These are phyloP conservation scores for Hanseniaspora pseudoguilliermondii DNA, from an alignment of 805 yeast genomes.

Conservation along the genomic window DNA sequence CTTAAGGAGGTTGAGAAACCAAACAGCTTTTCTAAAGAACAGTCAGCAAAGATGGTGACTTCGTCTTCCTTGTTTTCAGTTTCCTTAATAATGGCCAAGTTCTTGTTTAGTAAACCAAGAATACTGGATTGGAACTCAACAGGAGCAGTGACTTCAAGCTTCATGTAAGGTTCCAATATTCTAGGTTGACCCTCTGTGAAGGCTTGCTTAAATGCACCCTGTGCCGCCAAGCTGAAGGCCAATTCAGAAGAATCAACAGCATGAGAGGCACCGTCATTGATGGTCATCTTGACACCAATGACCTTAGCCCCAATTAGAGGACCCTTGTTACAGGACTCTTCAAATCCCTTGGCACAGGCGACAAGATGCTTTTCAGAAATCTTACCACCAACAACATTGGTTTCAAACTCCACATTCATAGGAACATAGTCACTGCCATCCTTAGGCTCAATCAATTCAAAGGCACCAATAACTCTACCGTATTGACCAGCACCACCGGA, in stretches of 20 bases:
- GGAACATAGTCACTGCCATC: slow-evolving; percentile 13
- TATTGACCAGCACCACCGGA: slow-evolving; percentile 99
- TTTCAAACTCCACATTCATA: slow-evolving; percentile 43
- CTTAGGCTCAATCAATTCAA: slow-evolving; percentile 48
- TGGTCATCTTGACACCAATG: slow-evolving; percentile 80
- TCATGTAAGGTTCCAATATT: slow-evolving; percentile 92
- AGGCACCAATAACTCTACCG: slow-evolving; percentile 84
- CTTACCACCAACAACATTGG: slow-evolving; percentile 91
- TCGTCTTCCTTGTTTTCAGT: slow-evolving; percentile 92
- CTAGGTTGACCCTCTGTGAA: slow-evolving; percentile 75
- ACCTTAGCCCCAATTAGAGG: slow-evolving; percentile 93
- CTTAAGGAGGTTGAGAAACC: slow-evolving; percentile 92
- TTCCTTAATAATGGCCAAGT: slow-evolving; percentile 83
- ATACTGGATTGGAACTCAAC: slow-evolving; percentile 90
- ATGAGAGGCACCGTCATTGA: slow-evolving; percentile 95
- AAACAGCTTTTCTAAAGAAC: slow-evolving; percentile 91
- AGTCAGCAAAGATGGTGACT: slow-evolving; percentile 84
- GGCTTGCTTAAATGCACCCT: slow-evolving; percentile 83
- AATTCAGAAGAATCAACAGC: slow-evolving; percentile 93
- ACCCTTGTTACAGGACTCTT: slow-evolving; percentile 89
- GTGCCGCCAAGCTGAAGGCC: slow-evolving; percentile 87
- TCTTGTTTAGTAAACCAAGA: slow-evolving; percentile 81
- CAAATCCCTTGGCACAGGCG: slow-evolving; percentile 93
- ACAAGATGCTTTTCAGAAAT: slow-evolving; percentile 87
- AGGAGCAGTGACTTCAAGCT: slow-evolving; percentile 85